phyloP scores from a whole-genome alignment of 352 stramenopile species.

The Globisporangium acanthophoron region DNA sequence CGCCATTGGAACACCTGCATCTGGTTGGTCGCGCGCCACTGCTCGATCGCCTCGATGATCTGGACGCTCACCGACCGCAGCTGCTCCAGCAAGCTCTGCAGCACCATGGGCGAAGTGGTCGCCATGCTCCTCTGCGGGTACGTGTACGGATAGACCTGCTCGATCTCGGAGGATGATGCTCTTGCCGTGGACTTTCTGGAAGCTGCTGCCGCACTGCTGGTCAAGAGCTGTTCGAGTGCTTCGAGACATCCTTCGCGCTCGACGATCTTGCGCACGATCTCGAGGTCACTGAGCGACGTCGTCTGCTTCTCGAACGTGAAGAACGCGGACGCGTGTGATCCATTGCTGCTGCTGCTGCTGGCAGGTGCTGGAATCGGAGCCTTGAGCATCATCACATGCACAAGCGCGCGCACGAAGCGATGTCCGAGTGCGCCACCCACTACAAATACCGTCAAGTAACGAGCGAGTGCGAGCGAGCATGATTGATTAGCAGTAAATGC shows the following conservation, averaged over 20 bases:
- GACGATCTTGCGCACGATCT: constrained; percentile 71
- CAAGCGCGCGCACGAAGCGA: not conserved
- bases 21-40: constrained; percentile 32
- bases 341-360: not conserved
- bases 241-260: constrained; percentile 80
- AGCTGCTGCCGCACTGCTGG: not conserved
- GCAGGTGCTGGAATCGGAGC: too few relatives aligned
- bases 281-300: constrained; percentile 42
- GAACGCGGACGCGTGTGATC: constrained; percentile 10
- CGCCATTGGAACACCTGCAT: constrained; percentile 66
- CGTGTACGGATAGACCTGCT: constrained; percentile 19
- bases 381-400: constrained; percentile 2
- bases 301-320: constrained; percentile 34
- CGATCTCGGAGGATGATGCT: constrained; percentile 6
- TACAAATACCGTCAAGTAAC: too few relatives aligned
- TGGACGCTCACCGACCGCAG: constrained; percentile 55
- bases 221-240: constrained; percentile 52
- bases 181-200: not conserved
- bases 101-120: constrained; percentile 44
- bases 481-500: too few relatives aligned
- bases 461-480: too few relatives aligned
- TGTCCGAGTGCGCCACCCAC: not conserved
- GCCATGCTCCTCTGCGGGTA: constrained; percentile 9
- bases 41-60: constrained; percentile 61
- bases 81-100: constrained; percentile 61